These are phyloP conservation scores for Fomitopsis serialis DNA, from an alignment of 768 basidiomycete genomes.

Conservation along the genomic window DNA sequence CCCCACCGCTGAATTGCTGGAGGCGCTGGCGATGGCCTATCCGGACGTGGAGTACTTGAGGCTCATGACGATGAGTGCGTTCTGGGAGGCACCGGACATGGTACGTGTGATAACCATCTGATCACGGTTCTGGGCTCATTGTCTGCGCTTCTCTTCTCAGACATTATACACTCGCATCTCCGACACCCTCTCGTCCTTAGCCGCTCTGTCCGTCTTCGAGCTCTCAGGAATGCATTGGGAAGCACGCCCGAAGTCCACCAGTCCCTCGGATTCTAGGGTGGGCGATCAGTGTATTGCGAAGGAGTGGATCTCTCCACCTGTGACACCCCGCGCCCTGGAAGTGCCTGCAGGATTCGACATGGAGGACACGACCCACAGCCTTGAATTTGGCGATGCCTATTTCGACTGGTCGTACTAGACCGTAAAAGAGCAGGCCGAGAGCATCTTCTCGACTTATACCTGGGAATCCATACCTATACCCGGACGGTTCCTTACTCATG, in stretches of 20 bases:
- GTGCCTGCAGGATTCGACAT: slow-evolving; percentile 12
- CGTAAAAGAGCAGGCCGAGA: background rate
- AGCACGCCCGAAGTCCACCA: slow-evolving; percentile 36
- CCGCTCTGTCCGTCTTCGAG: slow-evolving; percentile 63
- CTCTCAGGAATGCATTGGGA: slow-evolving; percentile 75
- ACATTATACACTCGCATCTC: slow-evolving; percentile 61
- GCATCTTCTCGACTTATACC: background rate
- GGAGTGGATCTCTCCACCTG: slow-evolving; percentile 25
- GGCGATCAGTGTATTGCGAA: slow-evolving; percentile 12
- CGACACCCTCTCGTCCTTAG: slow-evolving; percentile 48
- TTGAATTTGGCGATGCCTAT: slow-evolving; percentile 23
- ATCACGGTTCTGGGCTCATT: slow-evolving; percentile 1
- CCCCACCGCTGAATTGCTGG: slow-evolving; percentile 51
- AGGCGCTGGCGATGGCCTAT: slow-evolving; percentile 49
- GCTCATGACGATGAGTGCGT: slow-evolving; percentile 41
- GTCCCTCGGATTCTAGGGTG: slow-evolving; percentile 1
- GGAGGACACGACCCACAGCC: slow-evolving; percentile 13
- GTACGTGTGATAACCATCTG: slow-evolving; percentile 17
- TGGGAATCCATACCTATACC: background rate
- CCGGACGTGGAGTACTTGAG: slow-evolving; percentile 61
- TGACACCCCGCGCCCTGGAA: slow-evolving; percentile 18
- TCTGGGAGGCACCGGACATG: slow-evolving; percentile 26
- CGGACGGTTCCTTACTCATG: background rate
- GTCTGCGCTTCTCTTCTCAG: slow-evolving; percentile 27
- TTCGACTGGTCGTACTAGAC: slow-evolving; percentile 24